These are phyloP conservation scores for Phytophthora pseudosyringae DNA, from an alignment of 352 stramenopile species.

Conservation along the genomic window DNA sequence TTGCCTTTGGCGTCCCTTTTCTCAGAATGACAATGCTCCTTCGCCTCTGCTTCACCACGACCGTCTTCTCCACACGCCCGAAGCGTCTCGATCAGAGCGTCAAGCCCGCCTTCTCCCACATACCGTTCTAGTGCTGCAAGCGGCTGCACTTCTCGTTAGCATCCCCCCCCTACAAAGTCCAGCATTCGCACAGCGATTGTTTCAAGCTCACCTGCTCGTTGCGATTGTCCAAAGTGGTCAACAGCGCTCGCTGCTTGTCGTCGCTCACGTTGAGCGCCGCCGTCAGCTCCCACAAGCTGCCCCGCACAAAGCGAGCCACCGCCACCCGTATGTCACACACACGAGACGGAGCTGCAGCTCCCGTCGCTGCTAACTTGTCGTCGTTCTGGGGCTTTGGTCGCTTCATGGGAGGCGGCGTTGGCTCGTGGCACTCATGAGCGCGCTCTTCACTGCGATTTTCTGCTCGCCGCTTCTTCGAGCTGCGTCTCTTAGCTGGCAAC, in stretches of 20 bases:
- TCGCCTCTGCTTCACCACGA: neutral
- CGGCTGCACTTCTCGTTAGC: conserved; percentile 15
- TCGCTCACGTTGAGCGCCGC: conserved; percentile 2
- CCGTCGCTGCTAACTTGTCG: neutral
- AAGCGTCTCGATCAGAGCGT: conserved; percentile 6
- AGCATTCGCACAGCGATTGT: neutral
- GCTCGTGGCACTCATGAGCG: neutral
- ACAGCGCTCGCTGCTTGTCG: conserved; percentile 1
- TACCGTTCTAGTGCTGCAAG: conserved; percentile 17
- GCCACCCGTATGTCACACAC: neutral
- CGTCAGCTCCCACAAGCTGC: conserved; percentile 15
- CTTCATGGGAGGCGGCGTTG: neutral
- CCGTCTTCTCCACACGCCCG: neutral
- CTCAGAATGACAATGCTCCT: neutral
- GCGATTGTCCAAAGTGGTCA: conserved; percentile 5
- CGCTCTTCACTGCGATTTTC: neutral
- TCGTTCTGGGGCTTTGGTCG: neutral
- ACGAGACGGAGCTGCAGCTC: neutral
- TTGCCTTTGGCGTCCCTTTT: conserved; percentile 3
- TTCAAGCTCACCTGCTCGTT: conserved; percentile 14
- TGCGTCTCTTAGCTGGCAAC: neutral
- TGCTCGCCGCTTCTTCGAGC: neutral
- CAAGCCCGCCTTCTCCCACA: conserved; percentile 16
- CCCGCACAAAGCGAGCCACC: conserved; percentile 7
- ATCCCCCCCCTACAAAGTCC: neutral